Evolutionary conservation across 2,329 filamentous ascomycete genomes (phyloP).

Genomic region (Trichoderma atrobrunneum): DNA sequence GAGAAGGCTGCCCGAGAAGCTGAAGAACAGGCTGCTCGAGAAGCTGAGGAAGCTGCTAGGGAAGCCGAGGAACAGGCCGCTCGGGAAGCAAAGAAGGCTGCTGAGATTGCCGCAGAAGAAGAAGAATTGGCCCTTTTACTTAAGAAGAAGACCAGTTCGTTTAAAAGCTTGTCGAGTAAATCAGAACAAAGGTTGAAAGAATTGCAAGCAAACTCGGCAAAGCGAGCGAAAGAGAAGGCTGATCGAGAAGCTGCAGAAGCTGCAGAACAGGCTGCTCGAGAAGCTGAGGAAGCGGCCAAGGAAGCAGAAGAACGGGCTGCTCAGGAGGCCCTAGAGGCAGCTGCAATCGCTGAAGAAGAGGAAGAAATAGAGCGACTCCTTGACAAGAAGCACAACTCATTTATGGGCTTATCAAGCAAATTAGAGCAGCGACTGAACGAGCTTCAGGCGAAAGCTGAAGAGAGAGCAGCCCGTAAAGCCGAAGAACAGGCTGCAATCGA

Average conservation of each 20-base stretch:
- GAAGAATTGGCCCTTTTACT: conserved; percentile 41
- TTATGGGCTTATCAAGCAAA: conserved; percentile 22
- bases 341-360: conserved; percentile 31
- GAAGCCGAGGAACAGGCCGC: conserved; percentile 25
- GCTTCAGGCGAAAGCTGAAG: conserved; percentile 8
- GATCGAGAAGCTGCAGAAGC: conserved; percentile 22
- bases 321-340: conserved; percentile 21
- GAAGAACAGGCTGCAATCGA: conserved; percentile 23
- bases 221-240: neutral
- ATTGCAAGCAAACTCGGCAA: neutral
- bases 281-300: conserved; percentile 25
- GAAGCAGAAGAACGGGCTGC: conserved; percentile 18
- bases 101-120: conserved; percentile 30
- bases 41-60: conserved; percentile 27
- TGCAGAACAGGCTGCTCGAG: conserved; percentile 24
- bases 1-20: conserved; percentile 31
- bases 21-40: conserved; percentile 32
- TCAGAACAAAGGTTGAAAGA: neutral
- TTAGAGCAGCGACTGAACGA: neutral
- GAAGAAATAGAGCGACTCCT: conserved; percentile 41
- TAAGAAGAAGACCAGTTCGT: conserved; percentile 45
- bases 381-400: conserved; percentile 46
- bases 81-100: conserved; percentile 21
- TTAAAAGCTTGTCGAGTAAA: conserved; percentile 21
- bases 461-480: conserved; percentile 27